phyloP scores from a whole-genome alignment of 352 stramenopile species.

The Phytophthora syringae region DNA sequence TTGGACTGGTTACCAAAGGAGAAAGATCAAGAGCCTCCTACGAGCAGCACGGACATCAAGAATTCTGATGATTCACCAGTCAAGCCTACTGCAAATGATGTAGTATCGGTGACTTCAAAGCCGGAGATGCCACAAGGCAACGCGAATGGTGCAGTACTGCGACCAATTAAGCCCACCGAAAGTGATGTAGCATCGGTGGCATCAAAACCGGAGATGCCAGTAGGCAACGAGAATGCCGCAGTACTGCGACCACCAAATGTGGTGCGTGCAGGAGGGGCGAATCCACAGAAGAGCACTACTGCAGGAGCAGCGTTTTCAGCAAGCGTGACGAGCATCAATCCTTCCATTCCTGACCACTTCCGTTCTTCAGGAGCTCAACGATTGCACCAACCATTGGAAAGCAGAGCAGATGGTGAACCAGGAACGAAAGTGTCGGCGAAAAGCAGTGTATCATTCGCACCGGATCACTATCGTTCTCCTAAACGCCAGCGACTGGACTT shows the following conservation, averaged over 20 bases:
- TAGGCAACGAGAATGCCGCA: neutral
- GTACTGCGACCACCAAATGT: constrained; percentile 2
- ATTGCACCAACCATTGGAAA: constrained; percentile 18
- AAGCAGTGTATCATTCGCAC: constrained; percentile 6
- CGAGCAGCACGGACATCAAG: constrained; percentile 8
- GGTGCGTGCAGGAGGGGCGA: neutral
- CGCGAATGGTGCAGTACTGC: neutral
- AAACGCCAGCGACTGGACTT: constrained; percentile 51
- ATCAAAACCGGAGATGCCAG: constrained; percentile 5
- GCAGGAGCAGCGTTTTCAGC: neutral
- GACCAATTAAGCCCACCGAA: constrained; percentile 6
- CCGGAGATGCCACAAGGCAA: constrained; percentile 16
- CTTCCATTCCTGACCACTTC: constrained; percentile 1
- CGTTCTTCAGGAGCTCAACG: constrained; percentile 16
- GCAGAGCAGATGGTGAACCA: constrained; percentile 1
- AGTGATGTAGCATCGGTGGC: neutral
- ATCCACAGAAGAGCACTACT: neutral
- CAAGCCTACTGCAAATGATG: constrained; percentile 5
- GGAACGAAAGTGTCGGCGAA: neutral
- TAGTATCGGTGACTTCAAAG: constrained; percentile 2
- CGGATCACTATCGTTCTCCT: constrained; percentile 54
- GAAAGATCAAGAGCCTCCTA: neutral
- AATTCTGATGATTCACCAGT: neutral
- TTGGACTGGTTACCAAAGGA: constrained; percentile 35
- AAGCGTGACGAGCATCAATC: constrained; percentile 3